Base-by-base conservation (phyloP, 352 stramenopile genomes). In the Thraustochytrium sp. region DNA sequence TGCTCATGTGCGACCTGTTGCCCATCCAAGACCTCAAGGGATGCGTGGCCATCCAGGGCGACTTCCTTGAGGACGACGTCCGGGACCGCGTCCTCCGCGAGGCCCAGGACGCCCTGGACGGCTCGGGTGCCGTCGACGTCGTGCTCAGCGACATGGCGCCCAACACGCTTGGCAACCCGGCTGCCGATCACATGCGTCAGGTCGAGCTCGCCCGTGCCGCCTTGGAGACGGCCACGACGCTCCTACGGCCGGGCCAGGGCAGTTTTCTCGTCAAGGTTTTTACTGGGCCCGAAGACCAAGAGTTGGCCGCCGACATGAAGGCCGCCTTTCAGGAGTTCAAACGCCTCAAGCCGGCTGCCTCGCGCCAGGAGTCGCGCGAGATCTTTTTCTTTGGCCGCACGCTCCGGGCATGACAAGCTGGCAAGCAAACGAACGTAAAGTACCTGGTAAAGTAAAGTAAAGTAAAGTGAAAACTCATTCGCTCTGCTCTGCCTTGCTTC, bases 81-180 rank as follows among this genome's bases (percentile, higher is more conserved):
- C 88, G 90, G 56, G 82, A 80, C 23, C 78, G 93, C 84, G 90
- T 95, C 64, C 59, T 21, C 26, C 36, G n/a, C 23, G 59, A 72
- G 26, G 59, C 59, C 9, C 11, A 49, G 26, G 13, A 18, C 26
- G 59, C 59, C n/a, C 87, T 87, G 48, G 82, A 86, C 31, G 85
- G 89, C 18, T 84, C 94, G 31, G 77, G 54, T 34, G 86, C 86
- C 37, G 92, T 83, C 9, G 90, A 93, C 84, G 91, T 94, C 31
- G 90, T 95, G 64, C 88, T 95, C 34, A 95, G 92, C 78, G 92
- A 95, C 88, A 95, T 95, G 92, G 92, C 92, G 56, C 91, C 92
- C 51, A 90, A 89, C 49, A 94, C 94, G 86, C 91, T 90, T 2
- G 92, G 92, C 55, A 91, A 90, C 55, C 90, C 91, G 75, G 87